These are phyloP conservation scores for Auricularia heimuer DNA, from an alignment of 768 basidiomycete genomes.

Conservation along the genomic window DNA sequence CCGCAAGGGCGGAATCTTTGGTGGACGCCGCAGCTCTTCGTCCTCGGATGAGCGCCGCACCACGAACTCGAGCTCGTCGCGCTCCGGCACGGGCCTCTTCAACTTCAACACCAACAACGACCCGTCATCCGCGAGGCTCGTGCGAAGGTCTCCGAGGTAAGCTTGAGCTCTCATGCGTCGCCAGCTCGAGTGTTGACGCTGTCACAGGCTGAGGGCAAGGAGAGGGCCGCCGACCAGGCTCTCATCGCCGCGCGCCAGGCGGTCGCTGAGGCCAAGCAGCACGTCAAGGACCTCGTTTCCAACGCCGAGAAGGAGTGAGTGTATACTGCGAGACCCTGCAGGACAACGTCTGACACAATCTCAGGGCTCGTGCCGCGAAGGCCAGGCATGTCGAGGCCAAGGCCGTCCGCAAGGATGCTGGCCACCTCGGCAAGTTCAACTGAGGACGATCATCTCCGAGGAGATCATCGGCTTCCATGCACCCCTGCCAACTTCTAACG, in stretches of 20 bases:
- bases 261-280: background rate
- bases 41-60: background rate
- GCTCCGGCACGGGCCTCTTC: background rate
- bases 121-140: conserved; percentile 1
- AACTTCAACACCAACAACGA: background rate
- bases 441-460: background rate
- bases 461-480: no score
- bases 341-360: background rate
- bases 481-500: background rate
- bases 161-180: background rate
- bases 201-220: background rate
- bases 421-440: background rate
- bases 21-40: background rate
- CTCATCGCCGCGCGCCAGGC: background rate
- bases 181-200: background rate
- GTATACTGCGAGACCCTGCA: background rate
- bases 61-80: background rate
- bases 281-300: background rate
- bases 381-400: background rate
- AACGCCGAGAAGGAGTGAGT: background rate
- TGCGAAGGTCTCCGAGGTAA: background rate
- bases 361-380: background rate
- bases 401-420: background rate
- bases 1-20: background rate
- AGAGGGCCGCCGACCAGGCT: background rate